Evolutionary conservation across 1,284 basidiomycete genomes (phyloP).

Genomic region (Irpex rosettiformis): DNA sequence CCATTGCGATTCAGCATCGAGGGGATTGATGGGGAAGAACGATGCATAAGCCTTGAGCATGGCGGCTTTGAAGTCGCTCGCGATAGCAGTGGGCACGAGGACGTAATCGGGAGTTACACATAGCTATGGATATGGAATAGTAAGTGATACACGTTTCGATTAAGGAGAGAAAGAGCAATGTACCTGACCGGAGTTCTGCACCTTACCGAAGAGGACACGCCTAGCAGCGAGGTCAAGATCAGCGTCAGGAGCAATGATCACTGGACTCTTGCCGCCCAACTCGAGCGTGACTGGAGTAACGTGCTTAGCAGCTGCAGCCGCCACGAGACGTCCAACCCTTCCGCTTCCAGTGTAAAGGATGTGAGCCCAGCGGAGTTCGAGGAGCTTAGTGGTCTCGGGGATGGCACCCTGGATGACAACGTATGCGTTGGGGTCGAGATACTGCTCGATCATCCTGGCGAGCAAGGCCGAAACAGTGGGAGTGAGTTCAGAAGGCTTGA

Average conservation of each 20-base stretch:
- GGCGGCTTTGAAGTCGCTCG: constrained; percentile 50
- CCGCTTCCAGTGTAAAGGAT: constrained; percentile 64
- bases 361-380: constrained; percentile 83
- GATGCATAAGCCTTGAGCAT: constrained; percentile 37
- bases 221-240: constrained; percentile 58
- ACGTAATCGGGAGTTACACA: constrained; percentile 68
- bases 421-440: constrained; percentile 52
- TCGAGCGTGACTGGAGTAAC: constrained; percentile 82
- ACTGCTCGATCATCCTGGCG: constrained; percentile 54
- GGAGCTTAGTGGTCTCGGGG: constrained; percentile 55
- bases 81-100: constrained; percentile 44
- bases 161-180: constrained; percentile 5
- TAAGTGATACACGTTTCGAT: not conserved
- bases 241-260: constrained; percentile 67
- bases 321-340: constrained; percentile 74
- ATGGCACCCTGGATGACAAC: constrained; percentile 57
- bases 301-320: constrained; percentile 77
- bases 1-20: constrained; percentile 34
- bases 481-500: constrained; percentile 64
- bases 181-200: constrained; percentile 72
- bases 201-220: constrained; percentile 79
- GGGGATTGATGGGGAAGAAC: constrained; percentile 38
- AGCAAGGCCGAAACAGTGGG: constrained; percentile 50
- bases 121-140: constrained; percentile 35
- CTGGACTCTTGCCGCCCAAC: constrained; percentile 84